Base-by-base conservation (phyloP, 148 eudicot species). In the Nepenthes mirabilis region DNA sequence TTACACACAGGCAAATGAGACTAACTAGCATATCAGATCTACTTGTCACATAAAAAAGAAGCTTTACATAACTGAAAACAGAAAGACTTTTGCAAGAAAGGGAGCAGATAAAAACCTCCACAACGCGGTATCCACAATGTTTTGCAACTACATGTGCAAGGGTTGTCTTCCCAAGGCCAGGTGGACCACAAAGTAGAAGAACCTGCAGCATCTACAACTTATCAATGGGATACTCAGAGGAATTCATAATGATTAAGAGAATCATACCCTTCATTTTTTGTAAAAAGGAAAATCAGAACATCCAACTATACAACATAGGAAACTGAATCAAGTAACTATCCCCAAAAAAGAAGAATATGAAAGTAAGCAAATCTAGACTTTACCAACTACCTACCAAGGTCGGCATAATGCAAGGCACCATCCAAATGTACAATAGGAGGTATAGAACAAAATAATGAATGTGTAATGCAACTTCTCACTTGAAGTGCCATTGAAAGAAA, bases 161-260 rank as follows among this genome's bases (percentile, higher is more conserved):
- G 40, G 99, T 93, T 58, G 99, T 93, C 80, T 93, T 93, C 48
- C 96, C 99, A 43, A 93, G 79, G 59, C 99, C 99, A 43, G 99
- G 99, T 54, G 99, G 81, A 3, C 99, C 99, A 74, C 99, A 88
- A 36, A 93, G 95, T 83, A 93, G 72, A 71, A 93, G 86, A 75
- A 93, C 71, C 99, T 93, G 87, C 74, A 79, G 63, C 53, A 48
- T 6, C 60, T 37, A 49, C 34, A 37, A 34, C 33, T 23, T 11
- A 6, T 60, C 11, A 72, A 52, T 57, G 48, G 48, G 23, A 23
- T 23, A 23, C 45, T 8, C 45, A 40, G 1, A 40, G 8, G 45
- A 4, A 49, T 49, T 10, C 52, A 49, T 6, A 49, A 11, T 11
- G 10, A n/a, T 49, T 6, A 49, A 49, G 12, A 49, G 14, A 49